phyloP scores from a whole-genome alignment of 371 early-diverging fungal species.

The Apophysomyces sp. region DNA sequence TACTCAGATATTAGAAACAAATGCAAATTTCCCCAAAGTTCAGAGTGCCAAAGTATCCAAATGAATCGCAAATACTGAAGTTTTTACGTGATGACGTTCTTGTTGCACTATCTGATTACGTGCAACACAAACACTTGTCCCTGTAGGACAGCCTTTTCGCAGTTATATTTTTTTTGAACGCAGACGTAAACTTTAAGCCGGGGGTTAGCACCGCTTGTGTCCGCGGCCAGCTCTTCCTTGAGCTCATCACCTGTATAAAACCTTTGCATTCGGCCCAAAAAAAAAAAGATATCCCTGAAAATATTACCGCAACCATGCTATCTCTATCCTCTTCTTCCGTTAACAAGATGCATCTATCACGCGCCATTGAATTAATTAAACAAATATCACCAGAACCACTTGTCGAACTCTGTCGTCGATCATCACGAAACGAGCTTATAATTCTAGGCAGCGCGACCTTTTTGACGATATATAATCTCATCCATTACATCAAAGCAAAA shows the following conservation, averaged over 20 bases:
- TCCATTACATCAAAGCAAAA: constrained; percentile 16
- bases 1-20: too few relatives aligned
- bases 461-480: constrained; percentile 23
- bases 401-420: constrained; percentile 17
- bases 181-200: background rate
- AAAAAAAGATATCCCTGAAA: too few relatives aligned
- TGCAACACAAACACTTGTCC: too few relatives aligned
- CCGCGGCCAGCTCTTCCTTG: background rate
- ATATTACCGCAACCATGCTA: background rate
- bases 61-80: too few relatives aligned
- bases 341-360: background rate
- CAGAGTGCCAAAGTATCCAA: too few relatives aligned
- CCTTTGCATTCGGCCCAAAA: too few relatives aligned
- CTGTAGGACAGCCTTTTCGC: too few relatives aligned
- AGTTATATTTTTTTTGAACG: too few relatives aligned
- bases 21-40: too few relatives aligned
- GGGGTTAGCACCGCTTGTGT: background rate
- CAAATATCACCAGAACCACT: background rate
- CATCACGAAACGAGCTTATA: constrained; percentile 24
- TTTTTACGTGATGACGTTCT: too few relatives aligned
- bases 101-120: too few relatives aligned
- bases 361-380: constrained; percentile 6
- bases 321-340: too few relatives aligned
- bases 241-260: background rate
- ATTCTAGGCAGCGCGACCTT: constrained; percentile 28